phyloP scores from a whole-genome alignment of 306 rosid genomes.

The Canavalia gladiata region DNA sequence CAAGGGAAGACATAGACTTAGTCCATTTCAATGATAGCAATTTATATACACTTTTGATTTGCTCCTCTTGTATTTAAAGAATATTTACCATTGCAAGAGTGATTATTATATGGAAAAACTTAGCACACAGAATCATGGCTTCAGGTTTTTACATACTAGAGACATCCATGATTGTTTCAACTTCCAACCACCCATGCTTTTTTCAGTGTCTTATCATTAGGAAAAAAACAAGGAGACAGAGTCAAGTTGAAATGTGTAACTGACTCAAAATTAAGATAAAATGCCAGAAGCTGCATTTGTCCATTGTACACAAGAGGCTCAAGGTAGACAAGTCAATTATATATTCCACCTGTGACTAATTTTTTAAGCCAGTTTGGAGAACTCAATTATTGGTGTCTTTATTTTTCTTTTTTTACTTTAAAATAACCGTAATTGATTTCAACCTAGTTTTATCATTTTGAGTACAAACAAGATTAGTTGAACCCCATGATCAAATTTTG shows the following conservation, averaged over 20 bases:
- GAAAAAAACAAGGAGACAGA: conserved; percentile 39
- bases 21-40: conserved; percentile 5
- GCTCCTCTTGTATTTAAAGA: conserved; percentile 27
- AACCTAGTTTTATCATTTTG: conserved; percentile 36
- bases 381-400: conserved; percentile 50
- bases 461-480: conserved; percentile 46
- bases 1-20: conserved; percentile 15
- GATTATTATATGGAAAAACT: conserved; percentile 29
- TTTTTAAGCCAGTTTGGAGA: conserved; percentile 45
- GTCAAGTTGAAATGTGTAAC: conserved; percentile 44
- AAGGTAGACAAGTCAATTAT: conserved; percentile 46
- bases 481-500: conserved; percentile 37
- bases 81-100: conserved; percentile 26
- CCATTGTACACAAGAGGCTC: conserved; percentile 34
- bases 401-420: conserved; percentile 26
- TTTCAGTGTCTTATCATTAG: conserved; percentile 16
- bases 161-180: conserved; percentile 38
- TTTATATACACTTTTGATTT: conserved; percentile 42
- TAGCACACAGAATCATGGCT: conserved; percentile 35
- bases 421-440: conserved; percentile 31
- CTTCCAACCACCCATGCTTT: conserved; percentile 41
- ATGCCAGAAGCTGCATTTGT: conserved; percentile 44
- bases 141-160: conserved; percentile 29
- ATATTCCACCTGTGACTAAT: conserved; percentile 49
- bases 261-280: conserved; percentile 42